Percentiles rank a stretch among this genome's conserved stretches.
phyloP scores from a whole-genome alignment of 768 basidiomycete species.

The Amanita exitialis region DNA sequence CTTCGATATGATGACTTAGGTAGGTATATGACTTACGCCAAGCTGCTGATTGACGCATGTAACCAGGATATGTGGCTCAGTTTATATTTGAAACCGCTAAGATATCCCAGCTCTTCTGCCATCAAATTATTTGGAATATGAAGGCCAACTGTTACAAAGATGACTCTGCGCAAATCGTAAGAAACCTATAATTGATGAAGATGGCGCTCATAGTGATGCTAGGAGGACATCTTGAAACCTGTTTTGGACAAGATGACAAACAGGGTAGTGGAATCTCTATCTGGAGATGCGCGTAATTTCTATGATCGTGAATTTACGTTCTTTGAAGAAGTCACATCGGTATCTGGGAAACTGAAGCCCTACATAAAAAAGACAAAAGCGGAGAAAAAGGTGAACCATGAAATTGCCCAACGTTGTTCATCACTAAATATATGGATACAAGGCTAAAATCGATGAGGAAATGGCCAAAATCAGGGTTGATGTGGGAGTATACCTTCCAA shows the following conservation, averaged over 20 bases:
- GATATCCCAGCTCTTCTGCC: slow-evolving; percentile 95
- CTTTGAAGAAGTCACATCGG: slow-evolving; percentile 94
- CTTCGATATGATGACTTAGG: slow-evolving; percentile 85
- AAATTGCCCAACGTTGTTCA: not conserved
- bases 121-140: slow-evolving; percentile 99
- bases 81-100: slow-evolving; percentile 98
- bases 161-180: slow-evolving; percentile 75
- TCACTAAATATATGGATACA: slow-evolving; percentile 3
- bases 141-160: slow-evolving; percentile 96
- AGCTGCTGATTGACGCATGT: not conserved
- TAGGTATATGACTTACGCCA: slow-evolving; percentile 20
- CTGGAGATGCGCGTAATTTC: slow-evolving; percentile 80
- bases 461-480: slow-evolving; percentile 95
- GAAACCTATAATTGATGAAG: slow-evolving; percentile 13
- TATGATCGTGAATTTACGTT: slow-evolving; percentile 94
- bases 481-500: slow-evolving; percentile 93
- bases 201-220: slow-evolving; percentile 3
- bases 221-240: slow-evolving; percentile 97
- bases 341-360: slow-evolving; percentile 95
- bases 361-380: slow-evolving; percentile 91
- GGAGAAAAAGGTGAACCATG: slow-evolving; percentile 76
- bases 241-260: slow-evolving; percentile 81
- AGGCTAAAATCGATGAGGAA: slow-evolving; percentile 99
- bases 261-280: slow-evolving; percentile 73
- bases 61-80: slow-evolving; percentile 78